phyloP scores from a whole-genome alignment of 2,329 filamentous ascomycete genomes.

The Cytospora leucostoma region DNA sequence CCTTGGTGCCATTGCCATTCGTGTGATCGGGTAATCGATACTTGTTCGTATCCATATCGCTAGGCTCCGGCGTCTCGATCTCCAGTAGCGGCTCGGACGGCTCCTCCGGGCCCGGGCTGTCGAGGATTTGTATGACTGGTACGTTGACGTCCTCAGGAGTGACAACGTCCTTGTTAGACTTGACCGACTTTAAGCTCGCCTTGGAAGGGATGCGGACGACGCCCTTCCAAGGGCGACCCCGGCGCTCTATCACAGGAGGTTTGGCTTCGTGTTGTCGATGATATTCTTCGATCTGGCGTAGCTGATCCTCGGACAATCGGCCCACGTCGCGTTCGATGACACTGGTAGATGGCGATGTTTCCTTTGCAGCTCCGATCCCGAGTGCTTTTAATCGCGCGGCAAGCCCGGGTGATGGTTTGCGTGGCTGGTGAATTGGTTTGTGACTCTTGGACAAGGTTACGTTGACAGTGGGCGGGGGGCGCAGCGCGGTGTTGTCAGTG shows the following conservation, averaged over 20 bases:
- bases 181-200: conserved; percentile 34
- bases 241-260: conserved; percentile 59
- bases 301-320: conserved; percentile 69
- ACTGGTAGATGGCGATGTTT: conserved; percentile 39
- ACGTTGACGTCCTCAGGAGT: conserved; percentile 26
- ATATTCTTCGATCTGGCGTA: conserved; percentile 68
- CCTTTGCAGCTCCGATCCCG: conserved; percentile 55
- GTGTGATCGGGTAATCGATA: conserved; percentile 72
- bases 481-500: conserved; percentile 29
- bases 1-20: conserved; percentile 68
- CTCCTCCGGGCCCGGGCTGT: conserved; percentile 33
- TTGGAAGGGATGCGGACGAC: conserved; percentile 53
- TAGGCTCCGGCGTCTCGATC: conserved; percentile 50
- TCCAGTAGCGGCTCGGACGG: conserved; percentile 50
- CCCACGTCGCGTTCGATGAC: conserved; percentile 55
- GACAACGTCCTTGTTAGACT: conserved; percentile 23
- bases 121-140: conserved; percentile 34
- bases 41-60: conserved; percentile 72
- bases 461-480: conserved; percentile 17
- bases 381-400: conserved; percentile 66
- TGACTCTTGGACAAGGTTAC: conserved; percentile 30
- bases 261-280: conserved; percentile 58
- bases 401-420: conserved; percentile 65
- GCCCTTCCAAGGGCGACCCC: conserved; percentile 73
- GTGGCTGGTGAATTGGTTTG: conserved; percentile 40